Percentiles rank a stretch among this genome's conserved stretches.
These are phyloP conservation scores for Mycena indigotica DNA, from an alignment of 768 basidiomycete species.

Conservation along the genomic window DNA sequence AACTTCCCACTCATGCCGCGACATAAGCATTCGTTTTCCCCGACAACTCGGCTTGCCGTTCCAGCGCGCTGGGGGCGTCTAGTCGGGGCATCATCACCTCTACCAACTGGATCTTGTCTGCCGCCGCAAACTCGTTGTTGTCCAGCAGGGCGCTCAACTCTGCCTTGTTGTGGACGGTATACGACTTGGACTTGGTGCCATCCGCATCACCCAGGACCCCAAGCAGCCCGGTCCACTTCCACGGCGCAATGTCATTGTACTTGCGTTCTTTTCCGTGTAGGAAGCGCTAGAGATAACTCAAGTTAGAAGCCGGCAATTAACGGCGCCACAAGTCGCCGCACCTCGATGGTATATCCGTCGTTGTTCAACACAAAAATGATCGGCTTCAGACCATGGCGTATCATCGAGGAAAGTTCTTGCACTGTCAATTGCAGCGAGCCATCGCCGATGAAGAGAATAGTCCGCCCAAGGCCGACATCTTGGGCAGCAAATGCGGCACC, in stretches of 20 bases:
- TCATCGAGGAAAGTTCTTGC: constrained; percentile 86
- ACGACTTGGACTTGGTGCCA: constrained; percentile 55
- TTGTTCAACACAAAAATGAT: constrained; percentile 86
- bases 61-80: constrained; percentile 71
- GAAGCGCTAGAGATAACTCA: constrained; percentile 1
- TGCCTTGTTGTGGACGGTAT: constrained; percentile 64
- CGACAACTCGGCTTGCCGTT: constrained; percentile 57
- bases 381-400: constrained; percentile 69
- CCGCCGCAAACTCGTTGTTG: constrained; percentile 58
- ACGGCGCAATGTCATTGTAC: constrained; percentile 86
- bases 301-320: not conserved
- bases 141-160: constrained; percentile 72
- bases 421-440: constrained; percentile 81
- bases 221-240: constrained; percentile 74
- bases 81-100: constrained; percentile 75
- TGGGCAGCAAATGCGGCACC: constrained; percentile 81
- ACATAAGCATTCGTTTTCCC: constrained; percentile 52
- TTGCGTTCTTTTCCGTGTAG: constrained; percentile 43
- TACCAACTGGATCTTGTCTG: constrained; percentile 74
- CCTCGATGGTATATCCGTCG: constrained; percentile 86
- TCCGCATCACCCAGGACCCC: constrained; percentile 57
- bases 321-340: constrained; percentile 39
- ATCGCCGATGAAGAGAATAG: constrained; percentile 85
- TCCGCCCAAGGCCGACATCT: constrained; percentile 62
- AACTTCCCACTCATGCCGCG: not conserved